phyloP scores from a whole-genome alignment of 306 rosid species.

The Cucurbita maxima region DNA sequence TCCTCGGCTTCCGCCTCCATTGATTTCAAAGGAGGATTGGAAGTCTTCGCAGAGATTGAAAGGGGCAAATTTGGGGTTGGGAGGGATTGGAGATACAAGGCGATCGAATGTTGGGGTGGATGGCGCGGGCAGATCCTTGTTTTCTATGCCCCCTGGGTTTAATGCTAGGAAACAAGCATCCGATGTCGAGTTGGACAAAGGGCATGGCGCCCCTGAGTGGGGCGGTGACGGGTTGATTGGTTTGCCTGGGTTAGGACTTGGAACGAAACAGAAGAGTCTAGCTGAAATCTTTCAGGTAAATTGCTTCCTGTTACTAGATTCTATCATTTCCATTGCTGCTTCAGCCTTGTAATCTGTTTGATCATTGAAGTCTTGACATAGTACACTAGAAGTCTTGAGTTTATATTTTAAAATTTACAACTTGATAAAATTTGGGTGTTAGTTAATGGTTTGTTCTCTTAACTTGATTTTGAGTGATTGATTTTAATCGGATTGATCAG shows the following conservation, averaged over 20 bases:
- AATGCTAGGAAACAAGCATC: slow-evolving; percentile 40
- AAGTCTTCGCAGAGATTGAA: slow-evolving; percentile 59
- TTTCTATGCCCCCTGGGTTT: slow-evolving; percentile 67
- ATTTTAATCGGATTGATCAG: background rate
- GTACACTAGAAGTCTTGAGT: background rate
- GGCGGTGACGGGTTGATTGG: slow-evolving; percentile 80
- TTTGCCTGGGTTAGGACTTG: slow-evolving; percentile 67
- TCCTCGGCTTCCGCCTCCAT: slow-evolving; percentile 79
- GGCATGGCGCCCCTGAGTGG: slow-evolving; percentile 61
- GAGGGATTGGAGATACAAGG: slow-evolving; percentile 86
- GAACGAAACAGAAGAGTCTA: slow-evolving; percentile 70
- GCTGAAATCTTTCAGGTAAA: slow-evolving; percentile 90
- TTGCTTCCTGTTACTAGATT: slow-evolving; percentile 1
- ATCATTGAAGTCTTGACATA: background rate
- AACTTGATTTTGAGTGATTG: background rate
- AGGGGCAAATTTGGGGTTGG: slow-evolving; percentile 36
- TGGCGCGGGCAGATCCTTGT: slow-evolving; percentile 38
- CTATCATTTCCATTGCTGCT: background rate
- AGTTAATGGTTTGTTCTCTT: background rate
- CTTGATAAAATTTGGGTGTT: background rate
- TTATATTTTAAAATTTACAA: background rate
- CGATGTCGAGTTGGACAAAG: slow-evolving; percentile 37
- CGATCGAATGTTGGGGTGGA: slow-evolving; percentile 35
- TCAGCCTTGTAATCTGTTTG: background rate
- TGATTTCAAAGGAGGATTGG: slow-evolving; percentile 85